Conservation (phyloP, 176 grass and related monocot species). For the Juncus inflexus region DNA sequence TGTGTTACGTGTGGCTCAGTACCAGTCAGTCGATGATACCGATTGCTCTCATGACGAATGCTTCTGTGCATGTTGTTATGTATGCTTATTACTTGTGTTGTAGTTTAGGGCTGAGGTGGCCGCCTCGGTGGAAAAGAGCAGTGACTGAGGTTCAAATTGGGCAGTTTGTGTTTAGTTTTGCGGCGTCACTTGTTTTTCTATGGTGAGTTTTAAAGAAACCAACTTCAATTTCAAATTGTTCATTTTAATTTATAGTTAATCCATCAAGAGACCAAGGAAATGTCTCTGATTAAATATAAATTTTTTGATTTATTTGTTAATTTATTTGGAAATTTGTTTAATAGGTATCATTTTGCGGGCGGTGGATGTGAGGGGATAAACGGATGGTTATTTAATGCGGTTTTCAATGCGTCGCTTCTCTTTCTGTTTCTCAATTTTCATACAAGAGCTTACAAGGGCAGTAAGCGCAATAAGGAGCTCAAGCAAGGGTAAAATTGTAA, state of each 20-base stretch:
- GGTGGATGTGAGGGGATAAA: constrained; percentile 73
- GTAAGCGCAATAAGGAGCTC: constrained; percentile 37
- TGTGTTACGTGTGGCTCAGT: constrained; percentile 95
- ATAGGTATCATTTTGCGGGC: constrained; percentile 49
- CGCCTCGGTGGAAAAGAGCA: constrained; percentile 59
- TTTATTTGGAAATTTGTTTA: background rate
- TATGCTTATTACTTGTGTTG: constrained; percentile 84
- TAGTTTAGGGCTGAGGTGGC: constrained; percentile 65
- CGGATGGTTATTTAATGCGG: constrained; percentile 84
- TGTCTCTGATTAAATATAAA: no score
- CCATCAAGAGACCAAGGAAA: no score
- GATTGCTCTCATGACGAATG: constrained; percentile 76
- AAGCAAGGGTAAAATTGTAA: constrained; percentile 10
- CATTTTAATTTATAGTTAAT: no score
- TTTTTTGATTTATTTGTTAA: background rate
- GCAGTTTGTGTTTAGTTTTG: constrained; percentile 91
- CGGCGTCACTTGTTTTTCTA: constrained; percentile 53
- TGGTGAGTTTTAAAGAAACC: constrained; percentile 30
- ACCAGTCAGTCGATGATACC: constrained; percentile 71
- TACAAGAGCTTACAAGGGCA: constrained; percentile 45
- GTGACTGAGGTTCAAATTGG: constrained; percentile 85
- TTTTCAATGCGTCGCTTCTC: constrained; percentile 78
- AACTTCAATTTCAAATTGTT: background rate
- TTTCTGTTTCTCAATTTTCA: constrained; percentile 85
- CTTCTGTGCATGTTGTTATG: constrained; percentile 81